These are phyloP conservation scores for Iris macrosiphon DNA, from an alignment of 106 monocot species.

Conservation along the genomic window DNA sequence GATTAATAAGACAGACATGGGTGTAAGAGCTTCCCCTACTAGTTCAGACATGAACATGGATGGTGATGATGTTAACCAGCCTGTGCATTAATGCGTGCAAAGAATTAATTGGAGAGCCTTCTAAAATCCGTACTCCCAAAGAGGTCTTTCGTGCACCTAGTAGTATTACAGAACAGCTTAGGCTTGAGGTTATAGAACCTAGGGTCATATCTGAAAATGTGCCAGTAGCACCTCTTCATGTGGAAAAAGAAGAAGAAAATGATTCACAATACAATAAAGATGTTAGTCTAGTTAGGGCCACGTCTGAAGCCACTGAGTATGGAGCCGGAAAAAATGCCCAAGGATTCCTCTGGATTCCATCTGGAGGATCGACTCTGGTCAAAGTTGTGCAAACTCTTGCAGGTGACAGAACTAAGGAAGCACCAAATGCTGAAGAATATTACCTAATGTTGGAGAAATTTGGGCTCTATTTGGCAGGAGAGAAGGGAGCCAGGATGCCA, in stretches of 20 bases:
- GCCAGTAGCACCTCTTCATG: background rate
- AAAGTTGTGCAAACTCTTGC: slow-evolving; percentile 7
- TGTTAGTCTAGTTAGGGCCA: slow-evolving; percentile 25
- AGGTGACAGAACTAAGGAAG: slow-evolving; percentile 13
- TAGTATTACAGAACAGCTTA: background rate
- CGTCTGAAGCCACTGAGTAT: slow-evolving; percentile 14
- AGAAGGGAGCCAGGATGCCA: too few relatives aligned
- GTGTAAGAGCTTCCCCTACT: too few relatives aligned
- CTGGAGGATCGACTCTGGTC: slow-evolving; percentile 8
- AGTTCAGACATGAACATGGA: too few relatives aligned
- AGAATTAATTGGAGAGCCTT: slow-evolving; percentile 1
- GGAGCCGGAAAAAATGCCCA: slow-evolving; percentile 4
- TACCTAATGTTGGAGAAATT: too few relatives aligned
- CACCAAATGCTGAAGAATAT: too few relatives aligned
- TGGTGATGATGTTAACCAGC: slow-evolving; percentile 30
- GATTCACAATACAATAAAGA: slow-evolving; percentile 29
- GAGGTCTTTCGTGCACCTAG: slow-evolving; percentile 7
- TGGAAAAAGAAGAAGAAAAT: too few relatives aligned
- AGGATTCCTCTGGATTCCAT: background rate
- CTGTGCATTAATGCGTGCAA: background rate
- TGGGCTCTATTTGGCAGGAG: too few relatives aligned
- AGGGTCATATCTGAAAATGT: background rate
- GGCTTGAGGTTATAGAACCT: background rate
- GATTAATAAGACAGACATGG: too few relatives aligned
- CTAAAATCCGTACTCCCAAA: slow-evolving; percentile 3